Evolutionary conservation across 768 basidiomycete species (phyloP).

Genomic region (Amanita molliuscula): DNA sequence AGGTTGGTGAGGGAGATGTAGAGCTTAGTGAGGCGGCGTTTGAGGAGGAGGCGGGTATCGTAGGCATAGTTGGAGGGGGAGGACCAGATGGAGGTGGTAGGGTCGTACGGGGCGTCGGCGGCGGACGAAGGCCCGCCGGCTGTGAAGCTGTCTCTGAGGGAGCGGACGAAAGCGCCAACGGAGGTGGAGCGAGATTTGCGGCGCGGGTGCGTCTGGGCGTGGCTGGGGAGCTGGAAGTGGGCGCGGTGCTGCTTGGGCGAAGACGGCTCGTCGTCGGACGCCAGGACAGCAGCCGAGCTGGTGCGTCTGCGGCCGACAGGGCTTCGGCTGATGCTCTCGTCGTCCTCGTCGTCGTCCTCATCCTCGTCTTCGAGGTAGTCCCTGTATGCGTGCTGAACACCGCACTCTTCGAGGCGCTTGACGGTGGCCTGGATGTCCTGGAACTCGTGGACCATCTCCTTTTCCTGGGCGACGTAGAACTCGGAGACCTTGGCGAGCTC

Average conservation of each 20-base stretch:
- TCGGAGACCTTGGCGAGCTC: slow-evolving; percentile 72
- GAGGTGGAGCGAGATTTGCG: not conserved
- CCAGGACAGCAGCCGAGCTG: slow-evolving; percentile 9
- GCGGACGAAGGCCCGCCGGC: slow-evolving; percentile 16
- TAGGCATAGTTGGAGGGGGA: slow-evolving; percentile 70
- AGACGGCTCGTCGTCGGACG: slow-evolving; percentile 21
- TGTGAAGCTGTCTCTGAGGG: slow-evolving; percentile 39
- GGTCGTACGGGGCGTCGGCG: not conserved
- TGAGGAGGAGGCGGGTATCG: slow-evolving; percentile 79
- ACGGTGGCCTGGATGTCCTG: slow-evolving; percentile 48
- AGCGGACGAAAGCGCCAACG: slow-evolving; percentile 7
- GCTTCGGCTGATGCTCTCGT: slow-evolving; percentile 29
- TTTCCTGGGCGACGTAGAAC: slow-evolving; percentile 76
- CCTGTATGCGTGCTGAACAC: slow-evolving; percentile 34
- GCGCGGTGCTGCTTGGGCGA: not conserved
- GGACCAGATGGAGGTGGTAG: slow-evolving; percentile 58
- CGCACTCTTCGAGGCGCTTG: slow-evolving; percentile 47
- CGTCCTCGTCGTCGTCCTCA: slow-evolving; percentile 48
- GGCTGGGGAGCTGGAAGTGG: slow-evolving; percentile 4
- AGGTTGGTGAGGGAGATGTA: slow-evolving; percentile 72
- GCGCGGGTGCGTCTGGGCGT: not conserved
- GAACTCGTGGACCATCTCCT: slow-evolving; percentile 56
- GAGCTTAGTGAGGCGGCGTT: slow-evolving; percentile 76
- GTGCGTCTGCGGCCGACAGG: slow-evolving; percentile 16
- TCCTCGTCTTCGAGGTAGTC: slow-evolving; percentile 53